These are phyloP conservation scores for Penicillium angulare DNA, from an alignment of 495 filamentous ascomycete species.

Conservation along the genomic window DNA sequence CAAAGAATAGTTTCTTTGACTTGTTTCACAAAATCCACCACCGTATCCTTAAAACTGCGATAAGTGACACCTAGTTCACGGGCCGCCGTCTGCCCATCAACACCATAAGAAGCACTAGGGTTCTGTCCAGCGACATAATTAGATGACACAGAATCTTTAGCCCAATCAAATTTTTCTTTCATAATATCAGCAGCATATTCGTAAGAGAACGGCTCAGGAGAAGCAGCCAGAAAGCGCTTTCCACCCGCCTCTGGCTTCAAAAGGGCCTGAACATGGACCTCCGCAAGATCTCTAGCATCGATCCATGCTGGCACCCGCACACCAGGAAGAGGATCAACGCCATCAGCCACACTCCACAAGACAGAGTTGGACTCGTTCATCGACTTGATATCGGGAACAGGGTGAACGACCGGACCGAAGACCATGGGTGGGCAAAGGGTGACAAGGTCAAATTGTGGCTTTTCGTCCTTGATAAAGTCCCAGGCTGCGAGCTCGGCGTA, in stretches of 20 bases:
- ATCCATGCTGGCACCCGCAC: conserved; percentile 39
- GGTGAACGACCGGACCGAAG: conserved; percentile 45
- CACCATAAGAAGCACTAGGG: conserved; percentile 21
- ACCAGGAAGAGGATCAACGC: conserved; percentile 26
- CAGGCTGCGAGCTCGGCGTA: conserved; percentile 54
- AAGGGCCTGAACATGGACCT: conserved; percentile 41
- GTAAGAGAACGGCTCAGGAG: conserved; percentile 41
- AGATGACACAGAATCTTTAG: conserved; percentile 19
- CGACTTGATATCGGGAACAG: conserved; percentile 19
- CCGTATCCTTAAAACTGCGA: conserved; percentile 37
- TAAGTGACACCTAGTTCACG: conserved; percentile 40
- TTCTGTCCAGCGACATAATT: conserved; percentile 30
- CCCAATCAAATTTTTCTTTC: conserved; percentile 26
- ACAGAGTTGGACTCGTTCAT: conserved; percentile 41
- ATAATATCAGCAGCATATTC: conserved; percentile 37
- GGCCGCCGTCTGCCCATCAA: conserved; percentile 43
- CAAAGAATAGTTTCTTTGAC: conserved; percentile 54
- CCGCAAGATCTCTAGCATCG: conserved; percentile 45
- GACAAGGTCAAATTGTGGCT: conserved; percentile 64
- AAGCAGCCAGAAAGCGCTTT: conserved; percentile 33
- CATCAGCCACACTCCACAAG: conserved; percentile 33
- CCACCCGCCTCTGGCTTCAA: conserved; percentile 30
- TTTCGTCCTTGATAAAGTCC: conserved; percentile 60
- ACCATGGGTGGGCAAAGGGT: conserved; percentile 59
- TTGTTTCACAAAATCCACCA: conserved; percentile 20